These are phyloP conservation scores for Geotrichum candidum DNA, from an alignment of 1,139 yeast species.

Conservation along the genomic window DNA sequence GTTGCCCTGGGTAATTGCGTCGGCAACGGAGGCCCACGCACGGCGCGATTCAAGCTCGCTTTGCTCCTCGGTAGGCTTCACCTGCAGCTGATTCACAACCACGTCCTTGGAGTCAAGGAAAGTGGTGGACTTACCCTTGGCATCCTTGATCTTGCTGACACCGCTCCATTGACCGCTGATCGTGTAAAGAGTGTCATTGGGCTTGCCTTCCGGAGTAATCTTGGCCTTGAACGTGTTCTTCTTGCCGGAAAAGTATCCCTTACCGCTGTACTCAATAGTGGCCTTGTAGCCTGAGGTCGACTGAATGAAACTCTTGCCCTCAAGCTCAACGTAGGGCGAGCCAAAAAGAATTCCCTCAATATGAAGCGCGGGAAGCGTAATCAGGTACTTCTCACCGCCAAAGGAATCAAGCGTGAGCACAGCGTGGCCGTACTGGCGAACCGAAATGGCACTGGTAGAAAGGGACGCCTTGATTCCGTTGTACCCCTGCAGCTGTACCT, in stretches of 20 bases:
- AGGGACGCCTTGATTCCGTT: conserved; percentile 83
- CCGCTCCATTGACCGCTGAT: conserved; percentile 93
- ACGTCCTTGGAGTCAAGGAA: conserved; percentile 65
- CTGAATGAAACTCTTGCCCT: conserved; percentile 77
- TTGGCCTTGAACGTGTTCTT: conserved; percentile 88
- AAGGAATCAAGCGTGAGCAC: conserved; percentile 52
- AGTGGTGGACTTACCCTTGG: conserved; percentile 37
- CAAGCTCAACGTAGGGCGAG: conserved; percentile 76
- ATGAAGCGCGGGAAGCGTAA: conserved; percentile 93
- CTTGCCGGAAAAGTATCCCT: conserved; percentile 95
- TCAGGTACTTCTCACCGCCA: conserved; percentile 57
- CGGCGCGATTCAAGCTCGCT: conserved; percentile 68
- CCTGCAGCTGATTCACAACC: conserved; percentile 52
- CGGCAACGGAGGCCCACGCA: conserved; percentile 86
- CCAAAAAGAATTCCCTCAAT: conserved; percentile 90
- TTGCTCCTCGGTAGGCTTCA: conserved; percentile 75
- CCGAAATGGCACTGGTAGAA: conserved; percentile 69
- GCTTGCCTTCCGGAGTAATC: conserved; percentile 51
- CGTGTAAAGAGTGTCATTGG: conserved; percentile 65
- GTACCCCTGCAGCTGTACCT: conserved; percentile 74
- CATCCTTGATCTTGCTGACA: conserved; percentile 45
- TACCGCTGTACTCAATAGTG: conserved; percentile 75
- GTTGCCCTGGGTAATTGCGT: conserved; percentile 71
- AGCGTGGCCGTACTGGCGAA: conserved; percentile 91
- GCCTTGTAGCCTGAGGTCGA: conserved; percentile 72